Base-by-base conservation (phyloP, 2,329 filamentous ascomycete genomes). In the Cryphonectria parasitica region DNA sequence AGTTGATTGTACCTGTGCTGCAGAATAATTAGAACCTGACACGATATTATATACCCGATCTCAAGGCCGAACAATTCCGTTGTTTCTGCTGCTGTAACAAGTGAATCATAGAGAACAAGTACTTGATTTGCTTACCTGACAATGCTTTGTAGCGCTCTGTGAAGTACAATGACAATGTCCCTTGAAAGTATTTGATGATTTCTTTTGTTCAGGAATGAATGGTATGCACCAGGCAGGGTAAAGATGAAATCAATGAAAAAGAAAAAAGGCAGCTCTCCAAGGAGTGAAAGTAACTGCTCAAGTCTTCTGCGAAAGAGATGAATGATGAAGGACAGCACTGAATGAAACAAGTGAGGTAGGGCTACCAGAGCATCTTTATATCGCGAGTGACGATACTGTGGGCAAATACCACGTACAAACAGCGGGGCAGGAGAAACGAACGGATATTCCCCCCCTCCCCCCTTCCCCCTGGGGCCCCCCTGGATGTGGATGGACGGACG, bases 141-240 rank as follows among this genome's bases (percentile, higher is more conserved):
- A 68, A 63, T 68, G 45, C 36, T 61, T 70, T 72, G 70, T 64
- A 52, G 64, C 54, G 31, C n/a, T 54, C n/a, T 41, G 28, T 39
- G 22, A 67, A 64, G 69, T 62, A 71, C 68, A 58, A 39, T 56
- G 49, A 68, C 62, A 41, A 70, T 67, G 67, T 74, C 70, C 77
- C 17, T 64, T 36, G 43, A 73, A 69, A 67, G 45, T 73, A 76
- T 75, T 71, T 75, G 17, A 22, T 69, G 67, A 71, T 74, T 75
- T 78, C 62, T 72, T 36, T 61, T 68, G 60, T 64, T 31, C 25
- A 74, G 77, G 31, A 81, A 78, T 77, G 78, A 80, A 77, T 74
- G 77, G 79, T 78, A 76, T 83, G 82, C 82, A 76, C 82, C 82
- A 80, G 82, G 82, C 82, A 78, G 75, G 60, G 72, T 77, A 72